These are phyloP conservation scores for Quercus phellos DNA, from an alignment of 331 rosid genomes.

Conservation along the genomic window DNA sequence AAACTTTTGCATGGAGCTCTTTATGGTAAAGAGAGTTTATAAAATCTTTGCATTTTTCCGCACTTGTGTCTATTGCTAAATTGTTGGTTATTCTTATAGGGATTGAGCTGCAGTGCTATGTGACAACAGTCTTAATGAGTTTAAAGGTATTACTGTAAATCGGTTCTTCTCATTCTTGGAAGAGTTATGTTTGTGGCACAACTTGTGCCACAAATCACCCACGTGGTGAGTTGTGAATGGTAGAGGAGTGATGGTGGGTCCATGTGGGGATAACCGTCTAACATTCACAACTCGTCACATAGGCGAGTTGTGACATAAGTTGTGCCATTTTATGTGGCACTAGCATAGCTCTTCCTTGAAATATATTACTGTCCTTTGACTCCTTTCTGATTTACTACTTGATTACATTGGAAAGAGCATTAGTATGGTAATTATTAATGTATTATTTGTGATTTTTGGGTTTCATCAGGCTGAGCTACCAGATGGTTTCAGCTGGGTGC, in stretches of 20 bases:
- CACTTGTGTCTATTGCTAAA: not conserved
- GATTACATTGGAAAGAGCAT: not conserved
- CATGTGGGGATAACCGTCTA: too few relatives aligned
- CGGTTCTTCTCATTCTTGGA: not conserved
- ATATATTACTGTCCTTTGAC: not conserved
- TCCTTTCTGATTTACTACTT: not conserved
- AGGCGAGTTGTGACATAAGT: too few relatives aligned
- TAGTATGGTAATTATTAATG: not conserved
- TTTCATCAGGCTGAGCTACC: slow-evolving; percentile 43
- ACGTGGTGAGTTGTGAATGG: too few relatives aligned
- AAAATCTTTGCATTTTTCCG: not conserved
- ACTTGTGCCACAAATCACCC: too few relatives aligned
- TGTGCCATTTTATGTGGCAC: too few relatives aligned
- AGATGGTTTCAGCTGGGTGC: slow-evolving; percentile 48
- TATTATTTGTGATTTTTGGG: not conserved
- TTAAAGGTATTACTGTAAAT: slow-evolving; percentile 37
- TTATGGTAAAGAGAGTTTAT: not conserved
- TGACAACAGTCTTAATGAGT: slow-evolving; percentile 60
- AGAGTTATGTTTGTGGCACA: not conserved
- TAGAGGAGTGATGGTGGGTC: too few relatives aligned
- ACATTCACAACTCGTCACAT: too few relatives aligned
- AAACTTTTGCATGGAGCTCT: not conserved
- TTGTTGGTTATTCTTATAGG: slow-evolving; percentile 24
- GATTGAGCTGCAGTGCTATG: slow-evolving; percentile 33
- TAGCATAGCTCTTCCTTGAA: not conserved